Evolutionary conservation across 2,329 filamentous ascomycete genomes (phyloP).

Genomic region (Penicillium sp.): DNA sequence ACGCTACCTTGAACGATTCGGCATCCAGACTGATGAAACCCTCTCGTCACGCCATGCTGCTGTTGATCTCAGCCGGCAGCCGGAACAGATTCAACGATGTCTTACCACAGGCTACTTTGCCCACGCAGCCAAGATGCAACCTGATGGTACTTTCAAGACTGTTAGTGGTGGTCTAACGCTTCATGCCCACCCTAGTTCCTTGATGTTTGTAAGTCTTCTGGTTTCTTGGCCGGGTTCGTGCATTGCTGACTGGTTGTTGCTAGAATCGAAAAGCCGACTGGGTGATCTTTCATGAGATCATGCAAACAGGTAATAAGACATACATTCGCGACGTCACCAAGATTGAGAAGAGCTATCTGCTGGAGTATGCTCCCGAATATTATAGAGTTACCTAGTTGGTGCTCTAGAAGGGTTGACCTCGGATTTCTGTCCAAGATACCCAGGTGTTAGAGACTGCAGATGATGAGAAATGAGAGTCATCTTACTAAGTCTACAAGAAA

Average conservation of each 20-base stretch:
- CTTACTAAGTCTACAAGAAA: background rate
- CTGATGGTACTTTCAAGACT: conserved; percentile 83
- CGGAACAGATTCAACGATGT: conserved; percentile 76
- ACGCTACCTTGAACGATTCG: conserved; percentile 81
- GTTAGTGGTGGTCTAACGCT: conserved; percentile 74
- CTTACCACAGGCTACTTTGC: conserved; percentile 88
- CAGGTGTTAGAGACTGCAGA: conserved; percentile 5
- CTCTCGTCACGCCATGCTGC: conserved; percentile 34
- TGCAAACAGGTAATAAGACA: conserved; percentile 82
- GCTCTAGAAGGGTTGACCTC: background rate
- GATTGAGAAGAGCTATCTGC: conserved; percentile 86
- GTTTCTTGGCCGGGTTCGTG: background rate
- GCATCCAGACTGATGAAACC: conserved; percentile 63
- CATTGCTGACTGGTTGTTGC: background rate
- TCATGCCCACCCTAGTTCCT: conserved; percentile 82
- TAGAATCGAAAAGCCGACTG: conserved; percentile 88
- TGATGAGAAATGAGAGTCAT: background rate
- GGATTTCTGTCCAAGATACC: conserved; percentile 10
- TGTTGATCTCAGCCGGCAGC: conserved; percentile 45
- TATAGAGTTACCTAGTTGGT: conserved; percentile 55
- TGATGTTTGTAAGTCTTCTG: conserved; percentile 67
- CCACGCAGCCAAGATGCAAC: conserved; percentile 88
- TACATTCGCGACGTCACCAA: conserved; percentile 91
- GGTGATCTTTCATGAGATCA: conserved; percentile 91
- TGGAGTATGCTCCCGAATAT: conserved; percentile 82